Base-by-base conservation (phyloP, 108 stramenopile genomes). In the Fragilariopsis cylindrus region DNA sequence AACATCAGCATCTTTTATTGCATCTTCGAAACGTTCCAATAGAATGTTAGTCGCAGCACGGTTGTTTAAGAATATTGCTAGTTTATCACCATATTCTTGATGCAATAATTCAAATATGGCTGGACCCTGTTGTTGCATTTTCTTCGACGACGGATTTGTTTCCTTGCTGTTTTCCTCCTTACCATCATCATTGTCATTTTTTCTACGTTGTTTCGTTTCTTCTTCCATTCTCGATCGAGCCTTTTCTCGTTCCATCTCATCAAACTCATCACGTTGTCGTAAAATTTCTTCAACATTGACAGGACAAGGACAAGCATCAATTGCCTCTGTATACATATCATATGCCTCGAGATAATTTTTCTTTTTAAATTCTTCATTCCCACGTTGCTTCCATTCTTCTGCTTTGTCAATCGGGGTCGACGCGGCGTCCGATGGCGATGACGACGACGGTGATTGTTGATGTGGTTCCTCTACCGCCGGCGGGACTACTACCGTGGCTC, bases 271-370 rank as follows among this genome's bases (percentile, higher is more conserved):
- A 5, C 79, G 60, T 67, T 73, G 73, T 63, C 76, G 60, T 63
- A 89, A 57, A 21, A 91, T 72, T 44, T 90, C 88, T 18, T 65
- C 63, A 4, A 77, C 90, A 5, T 69, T 84, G 12, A 77, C 71
- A 62, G 62, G 75, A 46, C 76, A 76, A 7, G 90, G 90, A 74
- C 83, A 86, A 7, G 81, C 86, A 15, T 90, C 86, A 70, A 96
- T 93, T 7, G 95, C 95, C n/a, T 90, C 80, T 1, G 90, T 88
- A 72, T 96, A 96, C 43, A 77, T 69, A 73, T 94, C 92, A 50
- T 82, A 81, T n/a, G 95, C 95, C 55, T 88, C 88, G 48, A 87
- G 70, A 64, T 89, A 92, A 49, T 87, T 79, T 13, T 81, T 75
- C 8, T 57, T 47, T 21, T 85, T 78, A 82, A 91, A 96, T n/a